Evolutionary conservation across 257 asterid species (phyloP), one percentile per base, ranked within the genome.

Genomic region (Jacaranda copaia): DNA sequence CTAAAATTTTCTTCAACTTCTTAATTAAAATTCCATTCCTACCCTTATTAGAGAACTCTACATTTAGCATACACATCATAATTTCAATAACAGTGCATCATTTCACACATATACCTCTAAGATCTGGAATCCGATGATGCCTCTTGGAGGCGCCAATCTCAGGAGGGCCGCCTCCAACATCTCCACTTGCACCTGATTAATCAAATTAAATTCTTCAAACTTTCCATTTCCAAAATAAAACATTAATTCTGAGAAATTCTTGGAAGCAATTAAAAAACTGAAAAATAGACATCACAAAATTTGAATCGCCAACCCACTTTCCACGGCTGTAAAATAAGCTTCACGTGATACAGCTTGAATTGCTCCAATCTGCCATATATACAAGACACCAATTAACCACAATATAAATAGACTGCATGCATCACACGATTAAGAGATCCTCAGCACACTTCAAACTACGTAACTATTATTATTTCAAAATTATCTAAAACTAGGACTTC

Each of bases 301-400:
- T 36, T 5, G 7, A 7, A 32, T 49, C 12, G 18, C 18, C 38
- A 40, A 49, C 89, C 53, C 85, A 92, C 98, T 82, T 74, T 94
- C 99, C 66, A 81, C 81, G 18, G 96, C 97, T 0, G 92, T 80
- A 15, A 91, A 87, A 81, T 88, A 91, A 43, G 96, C 95, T 59
- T 91, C 96, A 0, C 99, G 93, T 1, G 98, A 79, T 11, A 88
- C 97, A 12, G 99, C 98, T 79, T 94, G 98, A 77, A 86, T 79
- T 3, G 97, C 98, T 69, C 97, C 98, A 46, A 94, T 86, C 99
- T 94, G 88, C 69, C 58, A 79, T 68, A 14, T 14, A 67, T 71
- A 5, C 1, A 42, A 38, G 20, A 40, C 52, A 45, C 59, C 16
- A 52, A 40, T 61, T n/a, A 59, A 51, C 6, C 74, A 57, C 16